Conservation (phyloP, 2,329 filamentous ascomycete genomes). For the Penicillium expansum region DNA sequence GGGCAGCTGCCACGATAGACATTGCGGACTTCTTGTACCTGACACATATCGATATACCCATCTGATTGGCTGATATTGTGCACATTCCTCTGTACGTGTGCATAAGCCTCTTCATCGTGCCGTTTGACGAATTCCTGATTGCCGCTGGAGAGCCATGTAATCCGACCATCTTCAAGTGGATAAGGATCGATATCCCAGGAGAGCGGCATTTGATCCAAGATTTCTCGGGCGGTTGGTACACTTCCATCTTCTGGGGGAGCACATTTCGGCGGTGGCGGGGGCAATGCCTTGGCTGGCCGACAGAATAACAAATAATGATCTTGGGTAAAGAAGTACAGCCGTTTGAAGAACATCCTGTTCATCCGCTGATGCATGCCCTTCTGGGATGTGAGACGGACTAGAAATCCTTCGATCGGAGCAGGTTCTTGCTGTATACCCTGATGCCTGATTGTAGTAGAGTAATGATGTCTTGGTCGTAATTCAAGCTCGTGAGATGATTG, state of each 20-base stretch:
- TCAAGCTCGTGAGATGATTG: slow-evolving; percentile 64
- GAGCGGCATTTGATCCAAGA: slow-evolving; percentile 57
- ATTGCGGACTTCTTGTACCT: slow-evolving; percentile 57
- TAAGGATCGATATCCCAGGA: slow-evolving; percentile 63
- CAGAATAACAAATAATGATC: slow-evolving; percentile 64
- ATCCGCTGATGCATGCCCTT: slow-evolving; percentile 57
- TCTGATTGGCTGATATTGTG: slow-evolving; percentile 60
- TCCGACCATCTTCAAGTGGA: slow-evolving; percentile 51
- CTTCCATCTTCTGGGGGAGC: slow-evolving; percentile 42
- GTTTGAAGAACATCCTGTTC: slow-evolving; percentile 63
- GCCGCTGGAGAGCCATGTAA: slow-evolving; percentile 56
- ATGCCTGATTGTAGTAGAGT: slow-evolving; percentile 52
- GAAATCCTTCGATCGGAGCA: slow-evolving; percentile 62
- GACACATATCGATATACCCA: slow-evolving; percentile 61
- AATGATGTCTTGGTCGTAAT: slow-evolving; percentile 63
- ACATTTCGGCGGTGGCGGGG: slow-evolving; percentile 58
- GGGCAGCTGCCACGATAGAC: slow-evolving; percentile 52
- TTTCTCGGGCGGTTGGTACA: slow-evolving; percentile 55
- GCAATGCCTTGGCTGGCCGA: slow-evolving; percentile 57
- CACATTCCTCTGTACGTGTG: slow-evolving; percentile 58
- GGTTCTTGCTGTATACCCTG: slow-evolving; percentile 54
- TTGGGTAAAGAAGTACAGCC: slow-evolving; percentile 63
- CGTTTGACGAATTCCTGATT: slow-evolving; percentile 47
- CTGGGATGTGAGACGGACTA: slow-evolving; percentile 63
- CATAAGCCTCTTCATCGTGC: slow-evolving; percentile 58